These are phyloP conservation scores for Aspergillus oerlinghausenensis DNA, from an alignment of 2,329 filamentous ascomycete genomes.

Conservation along the genomic window DNA sequence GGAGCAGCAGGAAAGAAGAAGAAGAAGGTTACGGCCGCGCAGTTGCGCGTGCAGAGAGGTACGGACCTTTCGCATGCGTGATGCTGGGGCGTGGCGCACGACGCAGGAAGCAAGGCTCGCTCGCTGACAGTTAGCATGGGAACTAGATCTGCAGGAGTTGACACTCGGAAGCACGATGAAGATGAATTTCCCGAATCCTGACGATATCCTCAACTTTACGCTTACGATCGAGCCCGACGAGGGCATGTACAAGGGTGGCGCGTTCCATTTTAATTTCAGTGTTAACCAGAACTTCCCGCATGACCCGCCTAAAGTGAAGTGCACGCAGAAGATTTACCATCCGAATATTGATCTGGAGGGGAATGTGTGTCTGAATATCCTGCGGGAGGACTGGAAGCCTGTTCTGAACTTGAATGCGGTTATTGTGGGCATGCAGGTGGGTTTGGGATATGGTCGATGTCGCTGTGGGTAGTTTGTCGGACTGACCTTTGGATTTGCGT, in stretches of 20 bases:
- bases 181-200: constrained; percentile 53
- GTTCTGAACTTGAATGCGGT: constrained; percentile 95
- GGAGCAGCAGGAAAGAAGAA: constrained; percentile 78
- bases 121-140: neutral
- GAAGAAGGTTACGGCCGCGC: constrained; percentile 97
- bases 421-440: constrained; percentile 84
- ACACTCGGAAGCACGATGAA: constrained; percentile 54
- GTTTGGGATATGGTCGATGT: constrained; percentile 12
- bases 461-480: neutral
- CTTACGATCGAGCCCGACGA: constrained; percentile 48
- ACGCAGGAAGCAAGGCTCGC: neutral
- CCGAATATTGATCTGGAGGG: constrained; percentile 97
- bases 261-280: constrained; percentile 83
- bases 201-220: constrained; percentile 54
- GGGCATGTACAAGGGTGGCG: constrained; percentile 79
- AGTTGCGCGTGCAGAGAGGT: constrained; percentile 96
- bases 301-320: constrained; percentile 95
- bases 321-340: constrained; percentile 97
- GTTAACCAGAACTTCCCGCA: constrained; percentile 96
- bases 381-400: constrained; percentile 98
- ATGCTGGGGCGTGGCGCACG: neutral
- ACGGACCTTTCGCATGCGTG: constrained; percentile 17
- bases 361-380: constrained; percentile 95
- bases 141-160: constrained; percentile 44
- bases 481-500: neutral